Evolutionary conservation across 371 early-diverging fungal genomes (phyloP).

Genomic region (Mucor lusitanicus): DNA sequence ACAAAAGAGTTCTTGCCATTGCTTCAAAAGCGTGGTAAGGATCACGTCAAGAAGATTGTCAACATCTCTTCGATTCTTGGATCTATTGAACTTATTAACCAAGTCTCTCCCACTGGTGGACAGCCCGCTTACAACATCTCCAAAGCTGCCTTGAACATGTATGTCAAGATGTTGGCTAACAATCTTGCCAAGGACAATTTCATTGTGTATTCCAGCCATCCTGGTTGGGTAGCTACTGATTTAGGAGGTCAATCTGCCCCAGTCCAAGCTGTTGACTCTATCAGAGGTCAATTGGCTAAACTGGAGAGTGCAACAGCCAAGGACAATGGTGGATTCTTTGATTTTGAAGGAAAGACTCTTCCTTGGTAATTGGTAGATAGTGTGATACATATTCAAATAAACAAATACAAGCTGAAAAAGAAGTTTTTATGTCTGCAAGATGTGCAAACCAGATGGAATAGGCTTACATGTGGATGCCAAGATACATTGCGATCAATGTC

Average conservation of each 20-base stretch:
- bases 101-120: constrained; percentile 2
- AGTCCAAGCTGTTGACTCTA: constrained; percentile 8
- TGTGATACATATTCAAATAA: too few species aligned
- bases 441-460: too few species aligned
- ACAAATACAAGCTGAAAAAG: too few species aligned
- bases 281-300: constrained; percentile 9
- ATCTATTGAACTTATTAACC: neutral
- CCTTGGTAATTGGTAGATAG: constrained; percentile 15
- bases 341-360: constrained; percentile 16
- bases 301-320: constrained; percentile 8
- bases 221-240: constrained; percentile 31
- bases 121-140: constrained; percentile 19
- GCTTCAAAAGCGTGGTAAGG: constrained; percentile 23
- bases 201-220: constrained; percentile 21
- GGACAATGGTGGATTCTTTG: constrained; percentile 14
- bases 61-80: constrained; percentile 26
- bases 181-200: constrained; percentile 22
- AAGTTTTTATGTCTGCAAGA: too few species aligned
- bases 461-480: too few species aligned
- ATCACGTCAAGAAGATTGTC: constrained; percentile 22
- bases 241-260: constrained; percentile 19
- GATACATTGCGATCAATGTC: too few species aligned
- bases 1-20: constrained; percentile 26
- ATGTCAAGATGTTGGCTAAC: constrained; percentile 9
- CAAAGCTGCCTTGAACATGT: constrained; percentile 29